Base-by-base conservation (phyloP, 192 early-diverging fungal genomes). In the Coemansia sp. region DNA sequence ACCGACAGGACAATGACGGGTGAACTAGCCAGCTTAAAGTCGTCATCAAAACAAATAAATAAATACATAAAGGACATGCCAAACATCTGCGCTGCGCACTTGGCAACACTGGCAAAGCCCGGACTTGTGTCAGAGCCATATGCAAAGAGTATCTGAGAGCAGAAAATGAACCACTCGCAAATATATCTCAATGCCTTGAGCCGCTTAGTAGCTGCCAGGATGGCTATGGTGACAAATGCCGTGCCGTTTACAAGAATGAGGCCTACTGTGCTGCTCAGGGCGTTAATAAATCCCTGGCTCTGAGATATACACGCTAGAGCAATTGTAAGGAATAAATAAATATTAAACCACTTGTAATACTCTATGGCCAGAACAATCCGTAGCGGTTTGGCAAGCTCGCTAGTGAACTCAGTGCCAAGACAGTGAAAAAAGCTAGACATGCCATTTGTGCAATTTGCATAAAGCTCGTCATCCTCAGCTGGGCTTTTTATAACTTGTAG, bases 61-160 rank as follows among this genome's bases (percentile, higher is more conserved):
- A 52, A 1, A 52, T 52, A 52, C 10, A 24, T 9, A 1, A 24
- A 18, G 18, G 16, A 0, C 16, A 27, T 29, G 27, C 27, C 27
- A 16, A 12, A 10, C 55, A 59, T 59, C 31, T 59, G 55, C 15
- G 55, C 55, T 6, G 55, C 15, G 31, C 55, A 59, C 55, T 59
- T 59, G 55, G 16, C 31, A 33, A 29, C 24, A 34, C 29, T 59
- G 15, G 12, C 55, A 13, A 59, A 15, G 3, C 55, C 55, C 1
- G 55, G 55, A 20, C 55, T 59, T 18, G 55, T 59, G 5, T 10
- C 13, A 7, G 27, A 59, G 15, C 55, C 55, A 31, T 15, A 59
- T 34, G 10, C 55, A 34, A 59, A 59, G 29, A 59, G 55, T 33
- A 59, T 34, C 31, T 59, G 55, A 0, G 55, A 34, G 31, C 27